A percentile compares a stretch with the other conserved stretches of the same genome.
Evolutionary conservation across 1,139 yeast genomes (phyloP).

Genomic region (Torulaspora pretoriensis): DNA sequence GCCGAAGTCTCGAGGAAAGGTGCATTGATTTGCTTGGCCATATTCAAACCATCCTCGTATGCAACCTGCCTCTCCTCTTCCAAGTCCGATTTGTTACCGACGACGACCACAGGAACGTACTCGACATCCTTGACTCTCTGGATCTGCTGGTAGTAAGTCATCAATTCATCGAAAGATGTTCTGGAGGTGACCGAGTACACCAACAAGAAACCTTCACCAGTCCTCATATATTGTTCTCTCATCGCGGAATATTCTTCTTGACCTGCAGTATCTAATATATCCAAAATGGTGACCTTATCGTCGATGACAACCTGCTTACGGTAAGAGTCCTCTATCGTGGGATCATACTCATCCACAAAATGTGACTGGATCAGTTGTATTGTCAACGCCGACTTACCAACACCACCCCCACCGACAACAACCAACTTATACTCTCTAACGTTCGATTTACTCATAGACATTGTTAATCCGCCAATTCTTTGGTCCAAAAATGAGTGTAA

Average conservation of each 20-base stretch:
- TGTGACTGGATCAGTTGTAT: slow-evolving; percentile 87
- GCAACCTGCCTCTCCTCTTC: slow-evolving; percentile 76
- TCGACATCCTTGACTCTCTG: slow-evolving; percentile 78
- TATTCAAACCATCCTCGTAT: slow-evolving; percentile 73
- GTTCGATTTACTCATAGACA: slow-evolving; percentile 26
- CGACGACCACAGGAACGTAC: slow-evolving; percentile 66
- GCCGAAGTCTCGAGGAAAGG: slow-evolving; percentile 92
- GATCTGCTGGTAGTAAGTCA: slow-evolving; percentile 77
- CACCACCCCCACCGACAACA: slow-evolving; percentile 98
- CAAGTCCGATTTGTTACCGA: slow-evolving; percentile 79
- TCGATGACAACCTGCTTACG: slow-evolving; percentile 77
- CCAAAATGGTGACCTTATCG: slow-evolving; percentile 71
- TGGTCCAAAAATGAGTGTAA: background rate
- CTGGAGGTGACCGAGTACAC: slow-evolving; percentile 82
- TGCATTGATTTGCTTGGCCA: slow-evolving; percentile 70
- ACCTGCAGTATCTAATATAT: slow-evolving; percentile 95
- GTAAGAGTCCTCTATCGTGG: slow-evolving; percentile 91
- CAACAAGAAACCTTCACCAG: slow-evolving; percentile 84
- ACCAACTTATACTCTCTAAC: slow-evolving; percentile 75
- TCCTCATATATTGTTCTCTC: slow-evolving; percentile 91
- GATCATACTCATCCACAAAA: slow-evolving; percentile 94
- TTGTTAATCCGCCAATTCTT: background rate
- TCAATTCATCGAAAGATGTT: slow-evolving; percentile 73
- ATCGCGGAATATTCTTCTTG: slow-evolving; percentile 96
- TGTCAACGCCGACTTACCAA: slow-evolving; percentile 93